Conservation (phyloP, 352 stramenopile species). For the Detonula confervacea region DNA sequence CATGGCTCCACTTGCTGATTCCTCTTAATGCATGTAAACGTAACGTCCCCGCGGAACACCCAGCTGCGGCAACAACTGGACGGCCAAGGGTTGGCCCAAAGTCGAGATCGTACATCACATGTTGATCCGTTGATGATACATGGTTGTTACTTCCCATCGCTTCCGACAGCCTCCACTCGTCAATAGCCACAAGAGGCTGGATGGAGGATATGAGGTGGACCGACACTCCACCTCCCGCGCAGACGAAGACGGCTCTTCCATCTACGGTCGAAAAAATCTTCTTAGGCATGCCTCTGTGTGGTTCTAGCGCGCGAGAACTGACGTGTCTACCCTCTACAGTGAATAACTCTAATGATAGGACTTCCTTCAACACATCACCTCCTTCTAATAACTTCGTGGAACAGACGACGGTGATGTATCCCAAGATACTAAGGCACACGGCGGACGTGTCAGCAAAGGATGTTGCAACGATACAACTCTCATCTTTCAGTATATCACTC, state of each 20-base stretch:
- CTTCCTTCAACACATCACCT: constrained; percentile 50
- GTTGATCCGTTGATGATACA: constrained; percentile 12
- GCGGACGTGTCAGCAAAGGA: constrained; percentile 74
- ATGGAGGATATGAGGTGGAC: constrained; percentile 82
- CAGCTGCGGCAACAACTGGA: constrained; percentile 81
- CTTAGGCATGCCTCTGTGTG: constrained; percentile 67
- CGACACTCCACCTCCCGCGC: constrained; percentile 73
- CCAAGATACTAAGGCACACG: constrained; percentile 75
- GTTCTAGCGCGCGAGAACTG: constrained; percentile 72
- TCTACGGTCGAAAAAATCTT: constrained; percentile 77
- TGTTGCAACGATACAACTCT: constrained; percentile 22
- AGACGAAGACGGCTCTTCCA: constrained; percentile 81
- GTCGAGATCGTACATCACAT: constrained; percentile 77
- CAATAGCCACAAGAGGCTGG: constrained; percentile 76
- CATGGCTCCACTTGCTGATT: constrained; percentile 81
- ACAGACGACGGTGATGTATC: constrained; percentile 81
- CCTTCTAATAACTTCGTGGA: constrained; percentile 61
- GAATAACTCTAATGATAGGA: constrained; percentile 81
- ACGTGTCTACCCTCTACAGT: constrained; percentile 80
- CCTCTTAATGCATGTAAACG: constrained; percentile 81
- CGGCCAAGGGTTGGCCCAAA: constrained; percentile 81
- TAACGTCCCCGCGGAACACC: constrained; percentile 78
- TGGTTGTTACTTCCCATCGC: constrained; percentile 50
- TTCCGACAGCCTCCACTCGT: constrained; percentile 82
- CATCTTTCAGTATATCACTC: constrained; percentile 27